These are phyloP conservation scores for Letharia columbiana DNA, from an alignment of 495 filamentous ascomycete species.

Conservation along the genomic window DNA sequence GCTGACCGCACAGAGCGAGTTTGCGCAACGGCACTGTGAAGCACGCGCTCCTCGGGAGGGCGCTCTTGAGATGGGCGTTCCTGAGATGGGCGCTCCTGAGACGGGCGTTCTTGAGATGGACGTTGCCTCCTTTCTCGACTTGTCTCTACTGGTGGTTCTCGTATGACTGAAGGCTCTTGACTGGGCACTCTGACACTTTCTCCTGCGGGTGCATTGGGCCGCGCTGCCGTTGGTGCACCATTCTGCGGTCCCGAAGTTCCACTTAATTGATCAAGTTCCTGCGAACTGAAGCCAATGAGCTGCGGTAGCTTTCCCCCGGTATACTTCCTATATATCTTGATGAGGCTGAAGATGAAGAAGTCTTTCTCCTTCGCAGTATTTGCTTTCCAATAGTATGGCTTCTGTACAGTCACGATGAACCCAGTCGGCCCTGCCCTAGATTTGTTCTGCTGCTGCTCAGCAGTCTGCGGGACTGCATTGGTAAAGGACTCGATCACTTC, in stretches of 20 bases:
- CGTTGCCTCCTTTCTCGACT: constrained; percentile 20
- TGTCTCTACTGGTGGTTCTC: constrained; percentile 17
- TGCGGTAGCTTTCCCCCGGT: constrained; percentile 77
- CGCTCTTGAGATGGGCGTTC: constrained; percentile 17
- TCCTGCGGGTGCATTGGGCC: constrained; percentile 20
- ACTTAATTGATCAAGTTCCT: constrained; percentile 63
- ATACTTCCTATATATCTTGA: constrained; percentile 95
- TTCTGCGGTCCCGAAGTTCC: constrained; percentile 36
- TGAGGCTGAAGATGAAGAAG: constrained; percentile 88
- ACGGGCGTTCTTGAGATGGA: constrained; percentile 28
- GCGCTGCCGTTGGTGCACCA: constrained; percentile 3
- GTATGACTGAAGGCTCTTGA: constrained; percentile 16
- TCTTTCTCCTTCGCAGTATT: constrained; percentile 89
- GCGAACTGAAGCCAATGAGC: constrained; percentile 71
- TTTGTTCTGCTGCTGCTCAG: constrained; percentile 56
- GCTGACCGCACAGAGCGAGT: constrained; percentile 13
- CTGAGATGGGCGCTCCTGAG: constrained; percentile 16
- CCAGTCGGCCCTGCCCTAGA: constrained; percentile 72
- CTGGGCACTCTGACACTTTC: constrained; percentile 19
- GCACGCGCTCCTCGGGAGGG: constrained; percentile 16
- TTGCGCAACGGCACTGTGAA: constrained; percentile 21
- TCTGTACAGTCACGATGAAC: constrained; percentile 81
- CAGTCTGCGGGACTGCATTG: constrained; percentile 40
- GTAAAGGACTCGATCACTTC: constrained; percentile 68
- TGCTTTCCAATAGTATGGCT: constrained; percentile 96